Base-by-base conservation (phyloP, 208 protist species). In the Vickermania spadyakhi region DNA sequence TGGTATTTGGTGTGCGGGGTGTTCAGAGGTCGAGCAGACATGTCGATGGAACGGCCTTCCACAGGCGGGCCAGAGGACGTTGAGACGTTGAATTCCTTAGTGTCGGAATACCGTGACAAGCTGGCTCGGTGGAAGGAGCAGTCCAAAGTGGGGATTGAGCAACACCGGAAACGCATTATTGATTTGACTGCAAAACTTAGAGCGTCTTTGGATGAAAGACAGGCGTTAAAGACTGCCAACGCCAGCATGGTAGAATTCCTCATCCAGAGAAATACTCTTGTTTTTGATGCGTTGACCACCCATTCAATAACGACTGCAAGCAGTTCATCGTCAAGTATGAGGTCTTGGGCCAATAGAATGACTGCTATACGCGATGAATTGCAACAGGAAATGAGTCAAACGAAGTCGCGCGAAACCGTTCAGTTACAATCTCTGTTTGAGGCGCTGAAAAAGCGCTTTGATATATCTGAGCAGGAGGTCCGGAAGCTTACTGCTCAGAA, bases 81-180 rank as follows among this genome's bases (percentile, higher is more conserved):
- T n/a, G 36, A 45, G 36, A 18, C 7, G 18, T 18, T 45, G 7
- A 45, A 7, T n/a, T 7, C 11, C 11, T 7, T n/a, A 45, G 36
- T 45, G 36, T n/a, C 7, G 18, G 36, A 45, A 45, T 18, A n/a
- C 11, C 7, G 86, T 36, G 62, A 76, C n/a, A 85, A 90, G 45
- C 70, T 96, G 21, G 54, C 28, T 22, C 45, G 52, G 2, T 96
- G 89, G 86, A 91, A 93, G 49, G 73, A 72, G 27, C 84, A 86
- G 63, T 77, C 85, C 2, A 79, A 96, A 52, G 31, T 28, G 18
- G 89, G 81, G 1, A 84, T 93, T 11, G 79, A 91, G n/a, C 66
- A 86, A 58, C 53, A 92, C 31, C 73, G 89, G 3, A 50, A 56
- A n/a, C 80, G 76, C 11, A 73, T 93, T 13, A 56, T 83, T 0